Evolutionary conservation across 441 rosid species (phyloP), one percentile per base, ranked within the genome.

Genomic region (Syzygium syzygioides): DNA sequence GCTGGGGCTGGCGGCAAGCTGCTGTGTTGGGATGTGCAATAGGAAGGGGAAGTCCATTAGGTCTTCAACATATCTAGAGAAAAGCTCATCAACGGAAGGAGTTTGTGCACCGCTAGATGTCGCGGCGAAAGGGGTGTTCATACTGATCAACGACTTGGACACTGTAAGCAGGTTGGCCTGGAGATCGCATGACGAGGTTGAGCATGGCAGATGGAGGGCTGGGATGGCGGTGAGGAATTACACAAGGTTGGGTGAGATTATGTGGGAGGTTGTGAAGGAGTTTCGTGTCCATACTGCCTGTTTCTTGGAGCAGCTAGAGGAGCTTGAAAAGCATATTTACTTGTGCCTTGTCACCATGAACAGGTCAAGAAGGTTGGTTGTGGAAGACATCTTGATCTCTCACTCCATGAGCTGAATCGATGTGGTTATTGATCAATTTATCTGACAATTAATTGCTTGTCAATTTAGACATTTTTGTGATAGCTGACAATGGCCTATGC

Each of bases 301-400:
- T 76, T 96, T 96, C 90, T 86, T 91, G 88, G 95, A 95, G 87
- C 95, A 93, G 90, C 62, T 96, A 23, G 92, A 93, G 89, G 99
- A 97, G 93, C 96, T 96, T 55, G 99, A 97, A 87, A 93, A 93
- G 87, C 96, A 95, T 85, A 90, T 95, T 26, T 93, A 90, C 89
- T 87, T 96, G 86, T 96, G 96, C 91, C 94, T 95, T 86, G 96
- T 95, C 89, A 96, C 96, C 30, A 95, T 97, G 28, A 94, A 96
- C 86, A 93, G 93, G 93, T 94, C 95, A 55, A 97, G 98, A 91
- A 93, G 95, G 93, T 94, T 91, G 62, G 92, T 94, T 68, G 85
- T 94, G 56, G 93, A 91, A 54, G 95, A 94, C 88, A 93, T 71
- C 1, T 71, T 23, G 83, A 71, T 37, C 48, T 37, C 83, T 37